Base-by-base conservation (phyloP, 495 filamentous ascomycete species). In the Penicillium nucicola region DNA sequence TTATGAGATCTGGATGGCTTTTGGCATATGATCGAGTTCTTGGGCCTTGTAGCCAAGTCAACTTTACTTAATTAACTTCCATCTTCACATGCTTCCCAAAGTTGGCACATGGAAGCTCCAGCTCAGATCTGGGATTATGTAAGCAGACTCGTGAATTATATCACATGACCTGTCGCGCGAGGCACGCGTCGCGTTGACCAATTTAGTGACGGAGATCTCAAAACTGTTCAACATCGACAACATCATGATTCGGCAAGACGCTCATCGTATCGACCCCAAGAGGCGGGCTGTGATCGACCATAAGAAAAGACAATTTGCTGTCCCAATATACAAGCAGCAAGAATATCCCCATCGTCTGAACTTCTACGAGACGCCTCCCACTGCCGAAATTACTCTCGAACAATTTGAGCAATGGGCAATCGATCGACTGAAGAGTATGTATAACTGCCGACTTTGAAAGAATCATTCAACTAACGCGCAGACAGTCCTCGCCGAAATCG, bases 361-460 rank as follows among this genome's bases (percentile, higher is more conserved):
- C 75, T 89, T 96, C 71, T 99, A 99, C 72, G 78, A 80, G 20
- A 77, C 78, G 17, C 92, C 95, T 25, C 95, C 95, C 0, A 96
- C 90, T 1, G 86, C 86, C 19, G 95, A 99, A 57, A 90, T 99
- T 68, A 96, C 89, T 3, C 85, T 99, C 38, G 95, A 99, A 67
- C 83, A 97, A 60, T 99, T 99, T 62, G 95, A 99, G 61, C 89
- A 96, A 80, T 99, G 95, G 95, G 95, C 92, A n/a, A 97, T 99
- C 58, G 85, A 95, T 61, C 81, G 95, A 40, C 59, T 99, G 51
- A 84, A 87, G 58, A 74, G 90, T 93, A 72, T 44, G 69, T 55
- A 20, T 17, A 14, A 19, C 41, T 22, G 6, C 38, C n/a, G 0
- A 8, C 5, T 13, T 19, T 13, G 5, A 23, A 31, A 6, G 38